These are phyloP conservation scores for Stachybotrys chartarum DNA, from an alignment of 2,329 filamentous ascomycete genomes.

Conservation along the genomic window DNA sequence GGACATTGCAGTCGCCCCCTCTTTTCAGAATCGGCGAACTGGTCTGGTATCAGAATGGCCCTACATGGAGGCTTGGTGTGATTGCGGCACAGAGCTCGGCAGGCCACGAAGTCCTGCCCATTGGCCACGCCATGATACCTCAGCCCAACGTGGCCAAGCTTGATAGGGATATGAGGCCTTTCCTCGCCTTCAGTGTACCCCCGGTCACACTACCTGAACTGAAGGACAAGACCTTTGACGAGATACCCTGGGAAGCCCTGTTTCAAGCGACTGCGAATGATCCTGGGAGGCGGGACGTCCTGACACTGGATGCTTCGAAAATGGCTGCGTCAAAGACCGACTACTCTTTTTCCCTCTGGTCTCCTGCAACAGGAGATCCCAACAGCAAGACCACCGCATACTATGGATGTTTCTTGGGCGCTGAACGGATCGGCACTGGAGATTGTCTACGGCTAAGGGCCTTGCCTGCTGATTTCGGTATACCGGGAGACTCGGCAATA, in stretches of 20 bases:
- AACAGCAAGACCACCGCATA: slow-evolving; percentile 27
- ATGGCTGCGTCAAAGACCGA: slow-evolving; percentile 42
- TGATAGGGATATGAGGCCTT: slow-evolving; percentile 38
- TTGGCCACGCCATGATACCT: slow-evolving; percentile 28
- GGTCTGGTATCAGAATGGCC: slow-evolving; percentile 41
- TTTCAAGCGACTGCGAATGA: slow-evolving; percentile 25
- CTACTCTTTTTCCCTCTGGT: slow-evolving; percentile 42
- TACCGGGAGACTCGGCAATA: slow-evolving; percentile 21
- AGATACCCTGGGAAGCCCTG: slow-evolving; percentile 34
- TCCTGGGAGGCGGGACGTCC: slow-evolving; percentile 28
- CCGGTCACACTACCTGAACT: slow-evolving; percentile 30
- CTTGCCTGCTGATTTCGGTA: slow-evolving; percentile 26
- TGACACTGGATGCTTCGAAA: slow-evolving; percentile 44
- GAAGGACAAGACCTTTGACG: slow-evolving; percentile 30
- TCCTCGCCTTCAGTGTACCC: slow-evolving; percentile 44
- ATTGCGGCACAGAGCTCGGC: slow-evolving; percentile 23
- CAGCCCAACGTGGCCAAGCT: slow-evolving; percentile 30
- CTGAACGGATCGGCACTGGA: slow-evolving; percentile 39
- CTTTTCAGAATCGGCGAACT: slow-evolving; percentile 42
- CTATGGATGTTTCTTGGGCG: slow-evolving; percentile 43
- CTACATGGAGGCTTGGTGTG: slow-evolving; percentile 41
- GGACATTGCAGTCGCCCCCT: slow-evolving; percentile 24
- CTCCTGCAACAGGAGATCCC: slow-evolving; percentile 20
- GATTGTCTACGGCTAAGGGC: slow-evolving; percentile 42
- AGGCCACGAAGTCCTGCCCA: slow-evolving; percentile 31